These are phyloP conservation scores for Kalmanozyma brasiliensis DNA, from an alignment of 1,284 basidiomycete genomes.

Conservation along the genomic window DNA sequence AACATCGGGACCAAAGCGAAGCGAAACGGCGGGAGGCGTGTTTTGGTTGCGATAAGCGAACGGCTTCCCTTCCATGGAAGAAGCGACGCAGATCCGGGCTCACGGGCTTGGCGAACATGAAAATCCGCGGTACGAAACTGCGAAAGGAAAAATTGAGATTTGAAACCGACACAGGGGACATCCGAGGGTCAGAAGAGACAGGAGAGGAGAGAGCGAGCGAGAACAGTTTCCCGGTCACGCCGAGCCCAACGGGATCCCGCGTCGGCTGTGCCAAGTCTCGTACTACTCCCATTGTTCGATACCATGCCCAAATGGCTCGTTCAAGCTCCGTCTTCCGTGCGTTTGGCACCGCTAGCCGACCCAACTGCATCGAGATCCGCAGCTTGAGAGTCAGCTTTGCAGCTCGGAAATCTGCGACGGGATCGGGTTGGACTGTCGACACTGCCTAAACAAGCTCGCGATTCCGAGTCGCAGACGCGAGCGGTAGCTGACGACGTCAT, in stretches of 20 bases:
- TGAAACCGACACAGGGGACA: slow-evolving; percentile 12
- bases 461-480: background rate
- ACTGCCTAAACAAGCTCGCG: too few relatives aligned
- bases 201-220: background rate
- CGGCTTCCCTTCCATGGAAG: background rate
- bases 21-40: slow-evolving; percentile 4
- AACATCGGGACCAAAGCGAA: background rate
- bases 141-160: background rate
- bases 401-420: too few relatives aligned
- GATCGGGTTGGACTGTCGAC: too few relatives aligned
- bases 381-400: too few relatives aligned
- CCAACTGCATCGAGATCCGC: too few relatives aligned
- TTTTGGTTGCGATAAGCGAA: too few relatives aligned
- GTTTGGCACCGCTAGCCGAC: too few relatives aligned
- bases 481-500: background rate
- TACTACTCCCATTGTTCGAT: too few relatives aligned
- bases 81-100: slow-evolving; percentile 4
- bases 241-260: slow-evolving; percentile 39
- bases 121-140: too few relatives aligned
- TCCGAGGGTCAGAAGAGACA: background rate
- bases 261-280: slow-evolving; percentile 1
- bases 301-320: too few relatives aligned
- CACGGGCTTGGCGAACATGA: slow-evolving; percentile 5
- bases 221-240: slow-evolving; percentile 12
- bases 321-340: too few relatives aligned